phyloP scores from a whole-genome alignment of 371 early-diverging fungal species.

The Mucor piriformis region DNA sequence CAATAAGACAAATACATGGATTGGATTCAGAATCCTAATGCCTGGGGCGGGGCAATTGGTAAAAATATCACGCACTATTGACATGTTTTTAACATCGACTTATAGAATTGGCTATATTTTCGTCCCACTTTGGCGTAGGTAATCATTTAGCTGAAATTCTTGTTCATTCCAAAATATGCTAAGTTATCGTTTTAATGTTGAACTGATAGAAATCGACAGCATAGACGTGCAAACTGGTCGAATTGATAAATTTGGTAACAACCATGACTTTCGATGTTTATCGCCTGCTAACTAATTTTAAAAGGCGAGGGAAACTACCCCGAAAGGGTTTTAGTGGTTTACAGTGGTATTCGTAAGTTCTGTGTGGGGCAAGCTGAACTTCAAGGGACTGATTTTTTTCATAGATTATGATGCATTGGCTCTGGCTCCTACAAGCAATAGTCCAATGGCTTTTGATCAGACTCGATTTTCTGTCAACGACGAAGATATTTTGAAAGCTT shows the following conservation, averaged over 20 bases:
- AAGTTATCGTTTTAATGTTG: not conserved
- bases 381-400: not conserved
- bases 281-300: not conserved
- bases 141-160: too few relatives aligned
- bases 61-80: constrained; percentile 5
- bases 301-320: constrained; percentile 54
- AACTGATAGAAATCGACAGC: constrained; percentile 54
- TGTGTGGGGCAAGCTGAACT: not conserved
- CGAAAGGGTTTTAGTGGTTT: constrained; percentile 56
- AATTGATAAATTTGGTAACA: constrained; percentile 58
- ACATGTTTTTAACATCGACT: not conserved
- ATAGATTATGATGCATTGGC: constrained; percentile 66
- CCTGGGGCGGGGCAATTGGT: constrained; percentile 73
- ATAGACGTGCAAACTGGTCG: constrained; percentile 64
- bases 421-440: constrained; percentile 45
- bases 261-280: not conserved
- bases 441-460: constrained; percentile 58
- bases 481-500: constrained; percentile 41
- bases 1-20: constrained; percentile 43
- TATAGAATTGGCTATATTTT: constrained; percentile 59
- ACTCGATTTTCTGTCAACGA: constrained; percentile 47
- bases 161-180: not conserved
- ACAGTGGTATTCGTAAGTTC: constrained; percentile 66
- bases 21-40: constrained; percentile 54
- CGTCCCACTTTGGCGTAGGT: constrained; percentile 57